Base-by-base conservation (phyloP, 352 stramenopile species). In the Phytophthora fragariaefolia region DNA sequence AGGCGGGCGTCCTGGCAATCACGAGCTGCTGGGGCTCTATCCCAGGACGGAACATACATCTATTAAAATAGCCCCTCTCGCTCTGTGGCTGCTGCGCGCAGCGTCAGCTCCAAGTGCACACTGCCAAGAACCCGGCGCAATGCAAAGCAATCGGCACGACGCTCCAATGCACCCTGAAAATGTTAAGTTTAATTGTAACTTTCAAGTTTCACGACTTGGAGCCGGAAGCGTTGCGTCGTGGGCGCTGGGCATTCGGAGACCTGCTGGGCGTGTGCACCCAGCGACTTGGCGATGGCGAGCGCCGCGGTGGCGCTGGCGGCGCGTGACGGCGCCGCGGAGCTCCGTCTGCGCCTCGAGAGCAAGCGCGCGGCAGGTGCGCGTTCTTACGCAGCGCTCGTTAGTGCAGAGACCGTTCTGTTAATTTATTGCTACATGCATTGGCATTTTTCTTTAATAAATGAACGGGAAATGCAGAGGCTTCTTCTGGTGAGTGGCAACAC, bases 201-300 rank as follows among this genome's bases (percentile, higher is more conserved):
- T 13, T 45, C 36, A 45, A 22, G 36, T 13, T 45, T 45, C 7
- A 20, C 36, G 17, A 13, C 4, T 12, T 45, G 36, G 36, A 45
- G 36, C 36, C 36, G 38, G 65, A 47, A 65, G 53, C 52, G 66
- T 61, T 62, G 62, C 66, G 43, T 71, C 48, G 54, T 48, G 30
- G 26, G 12, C 6, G 36, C 9, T 15, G 43, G 28, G 32, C 52
- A 24, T 46, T 55, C 17, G 34, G 28, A 64, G 23, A 60, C 58
- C 47, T n/a, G 6, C 12, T 66, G 45, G 26, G 30, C 42, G 22
- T 10, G 48, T 54, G 43, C 51, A 54, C n/a, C 49, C 22, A 10
- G 20, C 46, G 36, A 57, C n/a, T n/a, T 3, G 13, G 51, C 13
- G 17, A 80, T 80, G 72, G 52, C 64, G 24, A 66, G 68, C 40